Conservation (phyloP, 306 rosid genomes). For the Citrullus mucosospermus region DNA sequence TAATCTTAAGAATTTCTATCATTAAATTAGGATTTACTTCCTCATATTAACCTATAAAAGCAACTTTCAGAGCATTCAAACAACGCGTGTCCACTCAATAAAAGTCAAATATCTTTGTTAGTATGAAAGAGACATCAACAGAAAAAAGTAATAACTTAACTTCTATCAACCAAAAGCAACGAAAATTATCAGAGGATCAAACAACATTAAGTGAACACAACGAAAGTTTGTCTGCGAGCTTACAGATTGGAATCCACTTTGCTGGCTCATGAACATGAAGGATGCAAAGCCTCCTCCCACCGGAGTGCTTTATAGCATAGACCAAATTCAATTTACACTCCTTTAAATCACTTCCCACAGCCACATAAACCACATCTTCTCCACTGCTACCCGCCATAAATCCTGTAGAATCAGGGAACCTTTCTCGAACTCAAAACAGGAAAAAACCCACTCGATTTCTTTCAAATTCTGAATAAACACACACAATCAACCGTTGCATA, state of each 20-base stretch:
- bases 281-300: conserved; percentile 60
- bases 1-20: neutral
- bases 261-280: conserved; percentile 62
- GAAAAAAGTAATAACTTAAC: neutral
- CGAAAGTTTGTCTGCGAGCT: conserved; percentile 13
- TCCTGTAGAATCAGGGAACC: conserved; percentile 20
- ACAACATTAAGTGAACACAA: neutral
- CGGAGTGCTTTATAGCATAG: conserved; percentile 65
- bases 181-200: neutral
- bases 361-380: conserved; percentile 47
- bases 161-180: neutral
- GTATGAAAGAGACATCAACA: neutral
- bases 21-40: neutral
- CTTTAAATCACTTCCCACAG: conserved; percentile 53
- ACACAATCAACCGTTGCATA: neutral
- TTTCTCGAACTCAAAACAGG: conserved; percentile 30
- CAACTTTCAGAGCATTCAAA: too few relatives aligned
- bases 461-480: neutral
- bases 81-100: neutral
- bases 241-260: conserved; percentile 49
- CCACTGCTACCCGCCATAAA: conserved; percentile 17
- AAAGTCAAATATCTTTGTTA: neutral
- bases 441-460: neutral
- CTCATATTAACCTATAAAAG: neutral
- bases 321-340: conserved; percentile 42